Base-by-base conservation (phyloP, 108 stramenopile genomes). In the Skeletonema tropicum region DNA sequence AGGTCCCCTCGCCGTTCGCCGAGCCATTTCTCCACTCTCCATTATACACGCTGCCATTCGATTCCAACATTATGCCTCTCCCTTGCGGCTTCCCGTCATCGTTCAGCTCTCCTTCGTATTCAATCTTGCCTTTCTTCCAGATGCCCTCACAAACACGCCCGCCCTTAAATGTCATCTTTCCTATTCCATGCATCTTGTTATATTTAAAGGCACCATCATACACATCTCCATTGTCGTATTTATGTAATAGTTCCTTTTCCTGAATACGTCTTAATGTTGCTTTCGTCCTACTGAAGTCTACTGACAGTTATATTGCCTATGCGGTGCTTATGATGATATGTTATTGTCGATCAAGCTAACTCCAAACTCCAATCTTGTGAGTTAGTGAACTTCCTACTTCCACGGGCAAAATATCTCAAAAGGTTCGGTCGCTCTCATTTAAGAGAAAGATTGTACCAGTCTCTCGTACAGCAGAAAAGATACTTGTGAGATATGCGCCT, bases 191-290 rank as follows among this genome's bases (percentile, higher is more conserved):
- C 3, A 85, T 75, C 41, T 79, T 33, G 66, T 86, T 87, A 57
- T 90, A 87, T 42, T 80, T 73, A 67, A 88, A 91, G 25, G 89
- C 90, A 8, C 93, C 93, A 55, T 74, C 79, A 65, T 94, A 94
- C 2, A 83, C 69, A 17, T 82, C 65, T 1, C 79, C 77, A 2
- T 55, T 23, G 1, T 23, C 52, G 52, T n/a, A n/a, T n/a, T n/a
- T 55, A 55, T 0, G 2, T 6, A 55, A 55, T 23, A 2, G 52
- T 23, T 55, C 52, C 52, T 55, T 55, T 55, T 0, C 52, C 52
- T 23, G 19, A 55, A 55, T 10, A 9, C 52, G 25, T 55, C 7
- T 23, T 55, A 1, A 2, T 15, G 8, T 38, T 9, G 6, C 36
- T 38, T n/a, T n/a, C n/a, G n/a, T n/a, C n/a, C n/a, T n/a, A n/a